Percentiles rank a stretch among this genome's conserved stretches.
These are phyloP conservation scores for Parasarocladium wereldwijsianum DNA, from an alignment of 2,329 filamentous ascomycete genomes.

Conservation along the genomic window DNA sequence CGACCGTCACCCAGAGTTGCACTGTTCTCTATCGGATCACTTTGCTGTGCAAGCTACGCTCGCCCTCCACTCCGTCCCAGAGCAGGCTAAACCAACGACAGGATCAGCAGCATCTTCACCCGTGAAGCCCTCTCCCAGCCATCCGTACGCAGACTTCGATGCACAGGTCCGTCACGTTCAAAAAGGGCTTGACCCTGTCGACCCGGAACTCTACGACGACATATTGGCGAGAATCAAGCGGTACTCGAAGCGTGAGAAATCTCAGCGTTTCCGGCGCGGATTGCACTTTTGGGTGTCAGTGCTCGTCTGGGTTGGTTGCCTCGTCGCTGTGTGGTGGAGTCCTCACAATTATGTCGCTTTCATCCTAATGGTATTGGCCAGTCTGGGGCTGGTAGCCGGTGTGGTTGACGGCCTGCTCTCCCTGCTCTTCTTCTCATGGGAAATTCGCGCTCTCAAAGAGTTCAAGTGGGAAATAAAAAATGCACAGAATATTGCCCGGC, in stretches of 20 bases:
- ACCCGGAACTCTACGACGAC: conserved; percentile 33
- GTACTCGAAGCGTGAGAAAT: conserved; percentile 57
- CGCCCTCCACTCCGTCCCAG: conserved; percentile 24
- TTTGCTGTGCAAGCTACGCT: conserved; percentile 82
- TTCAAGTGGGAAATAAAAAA: conserved; percentile 87
- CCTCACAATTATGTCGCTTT: conserved; percentile 66
- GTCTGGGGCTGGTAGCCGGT: conserved; percentile 61
- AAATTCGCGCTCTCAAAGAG: conserved; percentile 71
- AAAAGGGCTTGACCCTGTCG: conserved; percentile 6
- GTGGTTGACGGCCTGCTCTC: conserved; percentile 76
- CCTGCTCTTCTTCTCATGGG: conserved; percentile 71
- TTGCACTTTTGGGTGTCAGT: conserved; percentile 59
- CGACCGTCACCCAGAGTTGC: conserved; percentile 62
- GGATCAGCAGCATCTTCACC: conserved; percentile 7
- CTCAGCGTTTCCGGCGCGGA: conserved; percentile 58
- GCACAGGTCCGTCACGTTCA: conserved; percentile 17
- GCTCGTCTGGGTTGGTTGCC: conserved; percentile 54
- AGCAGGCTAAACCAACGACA: not conserved
- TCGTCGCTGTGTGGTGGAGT: conserved; percentile 76
- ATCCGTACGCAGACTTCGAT: conserved; percentile 13
- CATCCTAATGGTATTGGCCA: conserved; percentile 63
- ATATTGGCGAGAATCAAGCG: conserved; percentile 56
- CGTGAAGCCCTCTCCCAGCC: conserved; percentile 6
- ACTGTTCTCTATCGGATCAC: conserved; percentile 85
- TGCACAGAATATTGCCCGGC: conserved; percentile 33